Base-by-base conservation (phyloP, 2,329 filamentous ascomycete species). In the Diplodia scrobiculata region DNA sequence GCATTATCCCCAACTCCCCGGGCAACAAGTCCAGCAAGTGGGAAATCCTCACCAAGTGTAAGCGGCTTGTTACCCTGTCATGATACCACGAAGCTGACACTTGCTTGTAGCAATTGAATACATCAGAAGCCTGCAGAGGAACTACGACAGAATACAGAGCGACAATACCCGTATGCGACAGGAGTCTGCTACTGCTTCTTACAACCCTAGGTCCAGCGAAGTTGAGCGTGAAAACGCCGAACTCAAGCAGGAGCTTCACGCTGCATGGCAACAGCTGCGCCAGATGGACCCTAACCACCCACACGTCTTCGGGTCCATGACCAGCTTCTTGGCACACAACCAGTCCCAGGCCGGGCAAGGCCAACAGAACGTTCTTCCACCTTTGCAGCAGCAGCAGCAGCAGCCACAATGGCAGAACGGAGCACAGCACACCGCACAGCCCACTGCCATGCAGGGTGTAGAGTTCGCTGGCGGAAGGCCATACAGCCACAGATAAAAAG, bases 21-120 rank as follows among this genome's bases (percentile, higher is more conserved):
- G 91, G 91, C 1, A 89, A 89, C 27, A 96, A 95, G 75, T 91
- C 91, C 0, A 93, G 90, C 70, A 96, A 96, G 72, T 96, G 91
- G 91, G 91, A 96, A 72, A 92, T 94, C 58, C 75, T 96, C 17
- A 92, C 90, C 2, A 94, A 94, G 82, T 90, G 91, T 93, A 80
- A 68, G 84, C 75, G 29, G 5, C 13, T 6, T 7, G 2, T n/a
- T 25, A 1, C 9, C 13, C 14, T 10, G 34, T 29, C 21, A 14
- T 32, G 17, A 29, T 7, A 14, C n/a, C 17, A 9, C 13, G 13
- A 50, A 10, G 1, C 29, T 66, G n/a, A 45, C 52, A 45, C 29
- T 5, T 19, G 25, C 27, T 21, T 36, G 9, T 63, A 83, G 81
- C 81, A 6, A 83, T 83, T 68, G 82, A 83, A 41, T 80, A 83